Percentiles rank a stretch among this genome's conserved stretches.
phyloP scores from a whole-genome alignment of 306 rosid species.

The Vigna trinervia region DNA sequence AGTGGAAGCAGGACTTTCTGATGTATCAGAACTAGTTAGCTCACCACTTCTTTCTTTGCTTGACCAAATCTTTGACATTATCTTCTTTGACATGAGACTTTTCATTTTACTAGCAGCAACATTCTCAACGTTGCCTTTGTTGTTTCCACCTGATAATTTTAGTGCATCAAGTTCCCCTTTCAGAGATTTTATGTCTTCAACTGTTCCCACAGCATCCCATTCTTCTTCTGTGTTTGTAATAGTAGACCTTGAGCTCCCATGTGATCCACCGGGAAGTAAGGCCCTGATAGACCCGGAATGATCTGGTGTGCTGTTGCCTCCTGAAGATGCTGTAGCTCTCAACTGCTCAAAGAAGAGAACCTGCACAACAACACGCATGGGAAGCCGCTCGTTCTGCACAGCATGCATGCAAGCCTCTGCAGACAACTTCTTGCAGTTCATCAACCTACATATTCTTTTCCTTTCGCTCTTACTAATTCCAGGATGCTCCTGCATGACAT shows the following conservation, averaged over 20 bases:
- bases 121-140: constrained; percentile 56
- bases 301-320: constrained; percentile 72
- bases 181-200: constrained; percentile 71
- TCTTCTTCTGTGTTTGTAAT: constrained; percentile 86
- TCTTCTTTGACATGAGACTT: constrained; percentile 70
- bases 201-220: constrained; percentile 81
- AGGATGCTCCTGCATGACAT: constrained; percentile 79
- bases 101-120: constrained; percentile 66
- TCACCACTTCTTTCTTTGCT: constrained; percentile 76
- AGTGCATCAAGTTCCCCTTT: constrained; percentile 70
- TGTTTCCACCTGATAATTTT: constrained; percentile 51
- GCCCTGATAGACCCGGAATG: constrained; percentile 68
- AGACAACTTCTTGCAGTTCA: constrained; percentile 91
- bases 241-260: constrained; percentile 86
- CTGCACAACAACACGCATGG: constrained; percentile 83
- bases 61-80: constrained; percentile 92
- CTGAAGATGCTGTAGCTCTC: constrained; percentile 65
- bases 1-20: constrained; percentile 87
- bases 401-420: constrained; percentile 95
- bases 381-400: constrained; percentile 92
- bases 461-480: constrained; percentile 87
- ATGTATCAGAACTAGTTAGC: constrained; percentile 87
- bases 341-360: constrained; percentile 93
- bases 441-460: constrained; percentile 83
- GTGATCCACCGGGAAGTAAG: constrained; percentile 72